Evolutionary conservation across 2,329 filamentous ascomycete genomes (phyloP), one percentile per base, ranked within the genome.

Genomic region (Fusarium napiforme): DNA sequence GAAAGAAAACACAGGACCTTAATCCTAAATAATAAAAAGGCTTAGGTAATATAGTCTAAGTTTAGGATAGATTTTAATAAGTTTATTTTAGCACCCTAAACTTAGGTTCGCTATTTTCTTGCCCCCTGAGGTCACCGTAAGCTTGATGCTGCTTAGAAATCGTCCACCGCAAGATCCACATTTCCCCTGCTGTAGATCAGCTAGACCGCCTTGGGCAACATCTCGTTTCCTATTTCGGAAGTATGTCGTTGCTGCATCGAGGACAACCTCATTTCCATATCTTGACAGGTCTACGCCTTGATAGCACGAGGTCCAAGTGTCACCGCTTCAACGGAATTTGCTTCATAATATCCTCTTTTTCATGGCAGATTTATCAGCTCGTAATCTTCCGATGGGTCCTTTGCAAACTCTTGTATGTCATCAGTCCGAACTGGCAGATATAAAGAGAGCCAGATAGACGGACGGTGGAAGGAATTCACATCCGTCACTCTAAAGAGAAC

Each of bases 221-320:
- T 10, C 57, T 69, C 23, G n/a, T 69, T 69, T 64, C 66, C 66
- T 28, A 0, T 26, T 69, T 42, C 3, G 52, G 67, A 69, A 69
- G 59, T 53, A 69, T 47, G 8, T 69, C 12, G 6, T 53, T 69
- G 1, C 67, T 36, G 1, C 7, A 64, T 53, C 2, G 5, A 42
- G 66, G 34, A 21, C 11, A 32, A 62, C 36, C 45, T 64, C 15
- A 19, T 43, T 45, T 37, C 61, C 37, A 7, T 23, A 30, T 57
- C 4, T 28, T 9, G 6, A 36, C 30, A 36, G 4, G 30, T 4
- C 10, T 34, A 2, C 7, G n/a, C 23, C 6, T 28, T 11, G 28
- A 21, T 2, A 40, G 9, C n/a, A 36, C 36, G 11, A 23, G 37
- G 5, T 58, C 14, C 2, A 15, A n/a, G 11, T 16, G 15, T 36